These are phyloP conservation scores for Trifolium repens DNA, from an alignment of 306 rosid species.

Conservation along the genomic window DNA sequence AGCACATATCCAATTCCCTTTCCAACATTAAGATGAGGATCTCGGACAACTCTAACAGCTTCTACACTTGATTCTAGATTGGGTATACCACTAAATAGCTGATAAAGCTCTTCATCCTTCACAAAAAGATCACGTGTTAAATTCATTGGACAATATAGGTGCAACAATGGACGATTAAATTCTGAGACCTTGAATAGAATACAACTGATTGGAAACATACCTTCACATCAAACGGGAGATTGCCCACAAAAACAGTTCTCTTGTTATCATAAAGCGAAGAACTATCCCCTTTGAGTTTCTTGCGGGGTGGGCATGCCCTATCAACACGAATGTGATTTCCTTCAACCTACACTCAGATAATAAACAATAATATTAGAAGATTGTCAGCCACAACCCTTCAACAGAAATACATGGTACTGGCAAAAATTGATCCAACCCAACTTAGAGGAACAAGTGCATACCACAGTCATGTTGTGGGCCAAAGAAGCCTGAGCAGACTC, in stretches of 20 bases:
- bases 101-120: constrained; percentile 95
- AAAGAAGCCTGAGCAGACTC: constrained; percentile 83
- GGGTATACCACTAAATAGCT: constrained; percentile 70
- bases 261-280: constrained; percentile 67
- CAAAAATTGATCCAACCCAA: constrained; percentile 4
- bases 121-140: constrained; percentile 32
- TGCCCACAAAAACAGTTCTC: constrained; percentile 95
- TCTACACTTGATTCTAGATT: constrained; percentile 65
- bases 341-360: constrained; percentile 61
- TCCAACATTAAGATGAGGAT: constrained; percentile 76
- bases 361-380: constrained; percentile 8
- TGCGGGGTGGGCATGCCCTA: constrained; percentile 97
- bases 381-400: not conserved
- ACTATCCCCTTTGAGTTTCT: constrained; percentile 79
- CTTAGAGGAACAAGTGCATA: constrained; percentile 43
- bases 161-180: not conserved
- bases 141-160: constrained; percentile 18
- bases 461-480: constrained; percentile 88
- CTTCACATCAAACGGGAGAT: constrained; percentile 96
- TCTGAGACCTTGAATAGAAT: constrained; percentile 4
- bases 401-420: not conserved
- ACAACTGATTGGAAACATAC: constrained; percentile 48
- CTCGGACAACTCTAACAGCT: constrained; percentile 88
- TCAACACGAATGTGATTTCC: constrained; percentile 96
- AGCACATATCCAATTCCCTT: constrained; percentile 93